Evolutionary conservation across 192 early-diverging fungal genomes (phyloP), one percentile per base, ranked within the genome.

Genomic region (Mortierella hygrophila): DNA sequence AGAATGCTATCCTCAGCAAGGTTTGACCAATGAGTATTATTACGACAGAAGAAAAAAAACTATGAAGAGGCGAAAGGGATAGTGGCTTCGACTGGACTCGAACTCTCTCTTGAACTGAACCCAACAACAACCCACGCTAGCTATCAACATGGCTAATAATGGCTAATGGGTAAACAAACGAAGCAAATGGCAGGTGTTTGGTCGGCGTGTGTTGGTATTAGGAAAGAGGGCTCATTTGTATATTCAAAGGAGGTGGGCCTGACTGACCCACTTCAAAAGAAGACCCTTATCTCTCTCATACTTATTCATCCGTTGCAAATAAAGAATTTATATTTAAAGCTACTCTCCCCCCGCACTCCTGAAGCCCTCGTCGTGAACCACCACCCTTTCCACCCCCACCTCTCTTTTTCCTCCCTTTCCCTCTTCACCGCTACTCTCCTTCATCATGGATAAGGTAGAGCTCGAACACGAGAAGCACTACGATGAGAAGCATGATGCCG

Each of bases 401-500:
- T 15, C 68, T 9, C 37, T 3, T n/a, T 26, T 46, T n/a, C 13
- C 41, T 72, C 35, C 57, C 40, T 21, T 55, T 21, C 70, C 44
- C 35, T 65, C 40, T 46, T 54, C 16, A 11, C 57, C 38, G 18
- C 75, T 37, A 41, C 70, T 71, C 78, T 79, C 69, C 44, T 38
- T 23, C 52, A 77, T 26, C 32, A 81, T 81, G 78, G 84, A 87
- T 7, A 81, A 80, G 63, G 76, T 42, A 75, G 84, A 87, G 38
- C 46, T 76, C 35, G 38, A 38, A 9, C 13, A 70, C 79, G 81
- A 81, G 52, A 74, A 76, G 21, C 57, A 88, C 40, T 70, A 77
- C 10, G 21, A 42, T 57, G 54, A n/a, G 69, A 65, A 65, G 11
- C 29, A 77, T 40, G 82, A 83, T 38, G 54, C 46, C 40, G 52